Evolutionary conservation across 345 rosid genomes (phyloP).

Genomic region (Dipteronia dyeriana): DNA sequence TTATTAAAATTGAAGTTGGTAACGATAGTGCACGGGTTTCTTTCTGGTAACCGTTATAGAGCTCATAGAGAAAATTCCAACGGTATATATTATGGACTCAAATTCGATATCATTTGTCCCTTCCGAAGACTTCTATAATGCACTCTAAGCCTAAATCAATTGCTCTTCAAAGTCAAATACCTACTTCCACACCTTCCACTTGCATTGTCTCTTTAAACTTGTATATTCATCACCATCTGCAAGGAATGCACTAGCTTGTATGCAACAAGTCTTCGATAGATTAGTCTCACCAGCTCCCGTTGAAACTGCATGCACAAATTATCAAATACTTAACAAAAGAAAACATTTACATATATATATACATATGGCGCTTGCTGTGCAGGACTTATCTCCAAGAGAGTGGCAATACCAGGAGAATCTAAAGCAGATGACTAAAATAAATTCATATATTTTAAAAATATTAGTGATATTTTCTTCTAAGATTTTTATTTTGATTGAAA

Average conservation of each 20-base stretch:
- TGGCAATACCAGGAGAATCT: neutral
- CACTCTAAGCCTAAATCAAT: neutral
- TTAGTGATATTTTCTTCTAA: no score
- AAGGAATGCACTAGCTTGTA: conserved; percentile 9
- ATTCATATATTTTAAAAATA: no score
- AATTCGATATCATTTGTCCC: no score
- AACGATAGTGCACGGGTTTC: no score
- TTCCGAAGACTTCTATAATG: neutral
- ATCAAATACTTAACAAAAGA: conserved; percentile 22
- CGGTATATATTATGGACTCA: no score
- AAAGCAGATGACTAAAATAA: no score
- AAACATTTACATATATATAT: neutral
- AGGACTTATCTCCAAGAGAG: conserved; percentile 17
- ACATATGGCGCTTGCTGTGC: neutral
- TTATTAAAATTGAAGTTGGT: no score
- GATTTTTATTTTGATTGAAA: no score
- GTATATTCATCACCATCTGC: neutral
- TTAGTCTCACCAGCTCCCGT: conserved; percentile 32
- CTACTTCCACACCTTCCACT: neutral
- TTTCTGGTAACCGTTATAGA: no score
- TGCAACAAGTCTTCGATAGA: conserved; percentile 11
- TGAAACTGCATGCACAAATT: conserved; percentile 19
- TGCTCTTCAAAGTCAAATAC: neutral
- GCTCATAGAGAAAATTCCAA: no score
- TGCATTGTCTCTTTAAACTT: neutral